Evolutionary conservation across 768 basidiomycete species (phyloP).

Genomic region (Serendipita sp.): DNA sequence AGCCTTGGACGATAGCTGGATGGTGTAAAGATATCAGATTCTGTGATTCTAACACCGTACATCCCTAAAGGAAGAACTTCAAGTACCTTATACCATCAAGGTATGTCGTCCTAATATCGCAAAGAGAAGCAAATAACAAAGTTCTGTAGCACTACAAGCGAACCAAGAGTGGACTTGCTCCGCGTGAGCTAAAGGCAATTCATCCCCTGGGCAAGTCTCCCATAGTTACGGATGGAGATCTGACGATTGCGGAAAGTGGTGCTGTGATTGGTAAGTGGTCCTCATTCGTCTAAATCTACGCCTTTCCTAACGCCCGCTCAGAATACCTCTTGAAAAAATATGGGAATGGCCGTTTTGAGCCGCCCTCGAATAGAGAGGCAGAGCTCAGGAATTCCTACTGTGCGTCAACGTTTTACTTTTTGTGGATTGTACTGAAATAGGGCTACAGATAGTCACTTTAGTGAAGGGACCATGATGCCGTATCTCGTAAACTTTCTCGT

Average conservation of each 20-base stretch:
- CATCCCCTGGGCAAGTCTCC: constrained; percentile 33
- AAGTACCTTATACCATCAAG: constrained; percentile 28
- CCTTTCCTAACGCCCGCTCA: constrained; percentile 9
- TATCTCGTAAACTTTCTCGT: constrained; percentile 7
- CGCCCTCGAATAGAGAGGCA: constrained; percentile 7
- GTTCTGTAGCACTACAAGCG: constrained; percentile 8
- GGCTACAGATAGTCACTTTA: constrained; percentile 12
- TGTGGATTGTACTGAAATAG: neutral
- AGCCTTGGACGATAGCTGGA: neutral
- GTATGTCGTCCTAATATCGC: constrained; percentile 15
- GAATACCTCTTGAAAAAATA: constrained; percentile 30
- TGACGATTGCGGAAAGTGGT: constrained; percentile 28
- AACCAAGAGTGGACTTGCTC: constrained; percentile 9
- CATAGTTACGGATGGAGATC: constrained; percentile 29
- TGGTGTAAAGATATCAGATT: too few relatives aligned
- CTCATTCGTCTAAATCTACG: neutral
- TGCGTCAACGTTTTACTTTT: constrained; percentile 11
- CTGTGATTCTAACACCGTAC: neutral
- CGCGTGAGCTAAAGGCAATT: constrained; percentile 20
- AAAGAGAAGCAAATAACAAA: neutral
- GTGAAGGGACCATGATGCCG: constrained; percentile 16
- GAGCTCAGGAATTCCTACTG: constrained; percentile 7
- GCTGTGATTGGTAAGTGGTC: constrained; percentile 26
- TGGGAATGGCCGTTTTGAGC: constrained; percentile 15
- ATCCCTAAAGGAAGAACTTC: constrained; percentile 32